Evolutionary conservation across 352 stramenopile species (phyloP), one percentile per base, ranked within the genome.

Genomic region (Globisporangium middletonii): DNA sequence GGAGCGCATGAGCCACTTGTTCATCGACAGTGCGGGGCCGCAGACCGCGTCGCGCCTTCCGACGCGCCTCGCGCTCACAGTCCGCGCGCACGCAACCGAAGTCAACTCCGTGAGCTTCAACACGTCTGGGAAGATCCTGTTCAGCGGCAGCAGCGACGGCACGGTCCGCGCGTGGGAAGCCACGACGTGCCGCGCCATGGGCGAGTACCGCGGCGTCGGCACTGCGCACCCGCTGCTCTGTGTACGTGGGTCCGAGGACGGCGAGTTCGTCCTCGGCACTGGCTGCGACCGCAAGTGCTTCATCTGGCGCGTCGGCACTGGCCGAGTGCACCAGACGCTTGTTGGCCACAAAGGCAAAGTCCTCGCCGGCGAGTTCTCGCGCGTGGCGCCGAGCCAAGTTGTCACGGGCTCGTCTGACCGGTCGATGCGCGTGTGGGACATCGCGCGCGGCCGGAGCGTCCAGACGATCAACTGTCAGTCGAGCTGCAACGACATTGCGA

Each of bases 21-120:
- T 74, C 43, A 33, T 86, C 15, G 67, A 75, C 47, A 9, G 6
- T 54, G 33, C 18, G 23, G 44, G 26, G 2, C 59, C 47, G 11
- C 50, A 64, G 11, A 41, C 47, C 26, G 60, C 59, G 42, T 65
- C 59, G 23, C 62, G 68, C 9, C 52, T 86, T 7, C 59, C 87
- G 27, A 71, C 65, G 4, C 63, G 62, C 12, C 65, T 82, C 41
- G 70, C 65, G 26, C 75, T 91, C 50, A 72, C 70, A 5, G 82
- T 94, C 41, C 81, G 83, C 18, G 83, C 83, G 4, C 83, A 94
- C 55, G 83, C 83, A 13, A 94, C 81, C 1, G 83, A 94, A 57
- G 83, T 89, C 19, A 94, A 94, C 59, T 90, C 79, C 37, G 78
- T 94, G 12, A 89, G 81, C 52, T 94, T 91, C 49, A 94, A 89